Conservation (phyloP, 129 eudicot species). For the Escallonia rubra region DNA sequence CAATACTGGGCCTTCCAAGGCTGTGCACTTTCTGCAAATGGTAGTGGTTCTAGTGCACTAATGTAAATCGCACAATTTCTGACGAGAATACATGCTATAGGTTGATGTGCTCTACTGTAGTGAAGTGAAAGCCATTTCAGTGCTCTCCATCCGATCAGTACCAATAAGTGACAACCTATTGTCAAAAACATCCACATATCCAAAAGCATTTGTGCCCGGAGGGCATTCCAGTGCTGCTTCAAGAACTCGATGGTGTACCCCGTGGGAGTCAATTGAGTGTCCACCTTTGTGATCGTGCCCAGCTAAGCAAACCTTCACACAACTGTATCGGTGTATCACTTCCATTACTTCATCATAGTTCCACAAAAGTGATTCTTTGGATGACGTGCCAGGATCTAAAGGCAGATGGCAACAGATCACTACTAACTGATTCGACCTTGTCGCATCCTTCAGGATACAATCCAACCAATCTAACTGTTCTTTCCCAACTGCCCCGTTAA, state of each 20-base stretch:
- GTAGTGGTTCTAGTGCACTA: constrained; percentile 1
- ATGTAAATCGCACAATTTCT: neutral
- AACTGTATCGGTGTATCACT: constrained; percentile 68
- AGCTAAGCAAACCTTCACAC: constrained; percentile 86
- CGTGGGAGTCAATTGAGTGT: constrained; percentile 65
- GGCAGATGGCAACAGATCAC: constrained; percentile 82
- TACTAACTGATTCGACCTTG: constrained; percentile 59
- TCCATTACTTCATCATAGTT: constrained; percentile 90
- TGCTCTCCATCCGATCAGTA: constrained; percentile 63
- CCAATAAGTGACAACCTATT: constrained; percentile 70
- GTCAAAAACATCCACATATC: constrained; percentile 67
- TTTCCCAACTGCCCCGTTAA: constrained; percentile 86
- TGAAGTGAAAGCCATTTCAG: constrained; percentile 60
- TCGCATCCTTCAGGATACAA: constrained; percentile 56
- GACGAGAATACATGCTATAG: constrained; percentile 5
- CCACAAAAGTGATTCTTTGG: constrained; percentile 67
- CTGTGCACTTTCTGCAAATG: neutral
- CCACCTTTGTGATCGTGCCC: constrained; percentile 91
- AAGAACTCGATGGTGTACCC: constrained; percentile 91
- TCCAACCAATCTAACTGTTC: constrained; percentile 86
- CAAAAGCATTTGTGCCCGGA: constrained; percentile 78
- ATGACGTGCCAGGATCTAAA: constrained; percentile 59
- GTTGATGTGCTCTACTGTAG: constrained; percentile 1
- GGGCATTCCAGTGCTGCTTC: constrained; percentile 97
- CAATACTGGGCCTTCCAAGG: neutral